phyloP scores from a whole-genome alignment of 257 asterid species.

The Lycium ferocissimum region DNA sequence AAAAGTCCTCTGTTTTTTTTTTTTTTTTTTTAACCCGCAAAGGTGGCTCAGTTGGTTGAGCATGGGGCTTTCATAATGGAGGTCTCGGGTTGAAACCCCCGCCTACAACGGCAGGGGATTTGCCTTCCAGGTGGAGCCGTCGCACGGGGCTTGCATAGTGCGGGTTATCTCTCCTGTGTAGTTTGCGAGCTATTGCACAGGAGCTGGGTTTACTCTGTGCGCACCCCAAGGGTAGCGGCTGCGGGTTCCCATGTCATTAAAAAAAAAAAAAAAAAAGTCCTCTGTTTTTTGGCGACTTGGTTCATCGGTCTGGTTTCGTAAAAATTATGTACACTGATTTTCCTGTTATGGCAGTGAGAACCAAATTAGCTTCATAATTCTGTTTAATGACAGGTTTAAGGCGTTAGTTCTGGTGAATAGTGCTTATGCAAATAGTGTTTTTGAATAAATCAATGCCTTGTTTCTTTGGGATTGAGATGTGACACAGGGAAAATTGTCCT shows the following conservation, averaged over 20 bases:
- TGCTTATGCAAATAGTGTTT: background rate
- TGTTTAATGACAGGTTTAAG: background rate
- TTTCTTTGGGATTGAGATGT: background rate
- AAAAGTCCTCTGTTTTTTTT: background rate
- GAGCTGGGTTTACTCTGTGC: no score
- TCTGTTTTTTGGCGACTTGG: background rate
- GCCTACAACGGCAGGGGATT: no score
- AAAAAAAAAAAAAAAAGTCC: background rate
- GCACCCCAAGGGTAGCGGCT: no score
- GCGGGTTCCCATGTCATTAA: no score
- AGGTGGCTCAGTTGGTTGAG: no score
- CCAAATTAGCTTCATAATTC: background rate
- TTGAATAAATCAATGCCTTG: background rate
- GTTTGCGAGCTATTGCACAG: no score
- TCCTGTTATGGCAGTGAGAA: background rate
- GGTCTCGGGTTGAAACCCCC: no score
- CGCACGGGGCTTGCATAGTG: no score
- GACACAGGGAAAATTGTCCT: background rate
- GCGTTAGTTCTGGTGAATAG: background rate
- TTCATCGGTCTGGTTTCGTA: background rate
- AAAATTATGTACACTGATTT: background rate
- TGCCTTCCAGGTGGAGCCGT: no score
- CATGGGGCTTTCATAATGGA: no score
- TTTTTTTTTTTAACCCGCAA: no score
- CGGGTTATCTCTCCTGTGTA: no score